phyloP scores from a whole-genome alignment of 192 early-diverging fungal genomes.

The Geosiphon pyriformis region DNA sequence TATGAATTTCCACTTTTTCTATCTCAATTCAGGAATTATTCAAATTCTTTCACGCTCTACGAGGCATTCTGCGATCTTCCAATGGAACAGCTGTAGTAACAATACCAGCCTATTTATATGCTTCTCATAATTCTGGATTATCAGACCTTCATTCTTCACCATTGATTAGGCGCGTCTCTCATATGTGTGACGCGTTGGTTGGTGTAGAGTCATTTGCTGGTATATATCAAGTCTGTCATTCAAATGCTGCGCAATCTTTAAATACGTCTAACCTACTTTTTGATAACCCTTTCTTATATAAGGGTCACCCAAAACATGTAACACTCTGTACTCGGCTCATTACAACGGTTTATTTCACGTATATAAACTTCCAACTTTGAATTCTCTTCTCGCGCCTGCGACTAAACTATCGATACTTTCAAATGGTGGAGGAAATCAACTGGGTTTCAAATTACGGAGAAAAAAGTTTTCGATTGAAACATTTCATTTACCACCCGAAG shows the following conservation, averaged over 20 bases:
- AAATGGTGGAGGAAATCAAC: conserved; percentile 55
- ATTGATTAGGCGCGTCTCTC: conserved; percentile 65
- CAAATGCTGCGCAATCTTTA: conserved; percentile 1
- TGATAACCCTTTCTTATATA: neutral
- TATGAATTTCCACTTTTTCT: too few species aligned
- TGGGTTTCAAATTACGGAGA: conserved; percentile 84
- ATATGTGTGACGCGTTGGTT: conserved; percentile 79
- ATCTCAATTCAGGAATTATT: conserved; percentile 49
- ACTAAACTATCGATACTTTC: conserved; percentile 64
- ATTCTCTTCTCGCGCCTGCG: conserved; percentile 67
- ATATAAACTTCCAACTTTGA: conserved; percentile 71
- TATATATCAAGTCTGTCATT: conserved; percentile 20
- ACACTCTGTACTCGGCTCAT: conserved; percentile 55
- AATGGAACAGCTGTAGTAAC: conserved; percentile 73
- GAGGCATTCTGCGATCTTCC: conserved; percentile 71
- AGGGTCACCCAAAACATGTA: conserved; percentile 49
- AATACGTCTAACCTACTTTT: conserved; percentile 23
- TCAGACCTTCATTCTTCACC: conserved; percentile 26
- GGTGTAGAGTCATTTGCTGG: conserved; percentile 94
- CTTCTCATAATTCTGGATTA: conserved; percentile 24
- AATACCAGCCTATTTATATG: conserved; percentile 74
- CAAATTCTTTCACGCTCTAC: conserved; percentile 69
- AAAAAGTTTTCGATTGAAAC: conserved; percentile 92
- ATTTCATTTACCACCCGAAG: conserved; percentile 92
- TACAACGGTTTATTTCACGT: conserved; percentile 90